These are phyloP conservation scores for Croton setiger DNA, from an alignment of 441 rosid genomes.

Conservation along the genomic window DNA sequence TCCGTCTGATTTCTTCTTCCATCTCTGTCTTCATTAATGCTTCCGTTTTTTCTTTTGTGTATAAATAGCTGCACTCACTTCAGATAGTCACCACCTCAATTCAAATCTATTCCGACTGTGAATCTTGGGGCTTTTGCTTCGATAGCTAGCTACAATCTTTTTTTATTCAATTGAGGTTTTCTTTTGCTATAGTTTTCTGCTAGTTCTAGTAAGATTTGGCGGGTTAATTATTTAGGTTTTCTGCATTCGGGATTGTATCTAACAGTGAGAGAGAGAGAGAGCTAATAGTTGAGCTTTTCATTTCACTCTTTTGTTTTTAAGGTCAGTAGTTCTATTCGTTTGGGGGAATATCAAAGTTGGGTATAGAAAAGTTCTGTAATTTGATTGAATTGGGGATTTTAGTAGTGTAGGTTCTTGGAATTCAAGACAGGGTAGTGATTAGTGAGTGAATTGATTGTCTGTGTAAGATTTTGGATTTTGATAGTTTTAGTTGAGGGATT, in stretches of 20 bases:
- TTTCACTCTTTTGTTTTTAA: not conserved
- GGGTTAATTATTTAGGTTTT: no score
- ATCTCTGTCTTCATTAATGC: no score
- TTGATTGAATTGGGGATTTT: not conserved
- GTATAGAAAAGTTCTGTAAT: not conserved
- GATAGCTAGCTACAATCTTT: not conserved
- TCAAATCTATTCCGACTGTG: no score
- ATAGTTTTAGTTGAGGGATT: not conserved
- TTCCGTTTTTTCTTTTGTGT: no score
- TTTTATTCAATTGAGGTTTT: not conserved
- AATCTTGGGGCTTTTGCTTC: no score
- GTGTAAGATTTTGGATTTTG: not conserved
- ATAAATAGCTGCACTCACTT: no score
- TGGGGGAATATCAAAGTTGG: constrained; percentile 2
- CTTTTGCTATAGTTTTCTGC: not conserved
- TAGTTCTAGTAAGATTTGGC: no score
- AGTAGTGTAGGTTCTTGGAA: not conserved
- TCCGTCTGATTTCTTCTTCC: no score
- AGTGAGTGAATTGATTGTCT: not conserved
- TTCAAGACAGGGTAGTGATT: not conserved
- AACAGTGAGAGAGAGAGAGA: not conserved
- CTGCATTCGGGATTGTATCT: no score
- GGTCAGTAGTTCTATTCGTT: not conserved
- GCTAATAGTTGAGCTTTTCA: no score
- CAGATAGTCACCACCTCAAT: no score